Percentiles rank a stretch among this genome's conserved stretches.
phyloP scores from a whole-genome alignment of 371 early-diverging fungal genomes.

The Mucor mucedo region DNA sequence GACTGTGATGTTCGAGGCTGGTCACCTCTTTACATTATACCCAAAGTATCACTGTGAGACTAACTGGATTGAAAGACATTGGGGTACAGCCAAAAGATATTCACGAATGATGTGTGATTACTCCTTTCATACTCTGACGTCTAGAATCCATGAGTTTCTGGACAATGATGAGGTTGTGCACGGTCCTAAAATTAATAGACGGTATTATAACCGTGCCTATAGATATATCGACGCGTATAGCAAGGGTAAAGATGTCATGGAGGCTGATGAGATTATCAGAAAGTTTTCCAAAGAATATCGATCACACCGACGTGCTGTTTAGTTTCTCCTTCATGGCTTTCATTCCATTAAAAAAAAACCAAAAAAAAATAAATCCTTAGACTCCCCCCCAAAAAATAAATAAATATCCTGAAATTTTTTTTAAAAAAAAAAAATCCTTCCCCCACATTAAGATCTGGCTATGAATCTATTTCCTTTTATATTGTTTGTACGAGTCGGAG shows the following conservation, averaged over 20 bases:
- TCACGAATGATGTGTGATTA: slow-evolving; percentile 2
- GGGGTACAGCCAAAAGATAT: not conserved
- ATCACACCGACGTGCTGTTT: not conserved
- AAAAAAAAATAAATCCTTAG: too few relatives aligned
- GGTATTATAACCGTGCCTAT: not conserved
- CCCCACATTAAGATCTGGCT: too few relatives aligned
- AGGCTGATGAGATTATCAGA: not conserved
- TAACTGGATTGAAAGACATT: slow-evolving; percentile 12
- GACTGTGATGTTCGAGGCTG: not conserved
- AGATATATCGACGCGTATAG: not conserved
- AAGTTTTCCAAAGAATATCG: not conserved
- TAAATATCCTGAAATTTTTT: too few relatives aligned
- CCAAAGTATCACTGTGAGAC: slow-evolving; percentile 16
- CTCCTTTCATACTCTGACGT: slow-evolving; percentile 54
- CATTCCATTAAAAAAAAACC: too few relatives aligned
- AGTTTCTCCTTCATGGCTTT: too few relatives aligned
- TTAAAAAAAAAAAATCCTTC: too few relatives aligned
- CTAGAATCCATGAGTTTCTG: slow-evolving; percentile 52
- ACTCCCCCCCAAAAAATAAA: too few relatives aligned
- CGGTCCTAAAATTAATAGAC: not conserved
- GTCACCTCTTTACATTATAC: slow-evolving; percentile 15
- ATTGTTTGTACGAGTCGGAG: too few relatives aligned
- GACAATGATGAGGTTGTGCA: not conserved
- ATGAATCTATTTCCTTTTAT: too few relatives aligned
- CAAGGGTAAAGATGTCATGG: not conserved